Conservation (phyloP, 305 asterid genomes). For the Fraxinus angustifolia region DNA sequence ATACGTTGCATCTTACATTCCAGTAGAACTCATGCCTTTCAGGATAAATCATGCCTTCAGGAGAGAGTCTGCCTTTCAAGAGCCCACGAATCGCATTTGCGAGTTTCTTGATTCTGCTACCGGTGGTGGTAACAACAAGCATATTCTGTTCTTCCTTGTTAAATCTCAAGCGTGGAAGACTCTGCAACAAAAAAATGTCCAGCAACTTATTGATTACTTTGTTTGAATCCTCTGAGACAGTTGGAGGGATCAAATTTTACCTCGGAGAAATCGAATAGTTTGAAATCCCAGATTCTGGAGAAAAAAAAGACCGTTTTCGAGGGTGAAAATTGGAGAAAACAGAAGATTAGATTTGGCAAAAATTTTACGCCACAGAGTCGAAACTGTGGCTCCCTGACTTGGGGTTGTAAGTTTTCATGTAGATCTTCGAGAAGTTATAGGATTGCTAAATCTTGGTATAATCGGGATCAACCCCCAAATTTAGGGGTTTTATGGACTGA, state of each 20-base stretch:
- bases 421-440: conserved; percentile 66
- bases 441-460: conserved; percentile 83
- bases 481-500: conserved; percentile 61
- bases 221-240: conserved; percentile 1
- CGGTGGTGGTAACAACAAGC: conserved; percentile 85
- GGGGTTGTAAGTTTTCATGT: conserved; percentile 67
- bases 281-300: conserved; percentile 69
- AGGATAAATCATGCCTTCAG: no score
- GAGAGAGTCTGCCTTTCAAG: no score
- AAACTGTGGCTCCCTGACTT: conserved; percentile 94
- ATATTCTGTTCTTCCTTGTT: conserved; percentile 80
- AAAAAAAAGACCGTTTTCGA: conserved; percentile 71
- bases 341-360: conserved; percentile 80
- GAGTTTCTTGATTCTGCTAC: conserved; percentile 58
- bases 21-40: no score
- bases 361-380: conserved; percentile 95
- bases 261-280: conserved; percentile 75
- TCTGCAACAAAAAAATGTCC: conserved; percentile 43
- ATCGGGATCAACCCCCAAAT: conserved; percentile 71
- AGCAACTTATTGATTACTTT: conserved; percentile 16
- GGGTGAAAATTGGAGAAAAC: conserved; percentile 86
- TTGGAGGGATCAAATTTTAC: conserved; percentile 47
- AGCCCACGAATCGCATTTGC: no score
- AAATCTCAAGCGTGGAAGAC: conserved; percentile 84
- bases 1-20: no score